Evolutionary conservation across 202 grass and related monocot genomes (phyloP).

Genomic region (Elaeis oleifera): DNA sequence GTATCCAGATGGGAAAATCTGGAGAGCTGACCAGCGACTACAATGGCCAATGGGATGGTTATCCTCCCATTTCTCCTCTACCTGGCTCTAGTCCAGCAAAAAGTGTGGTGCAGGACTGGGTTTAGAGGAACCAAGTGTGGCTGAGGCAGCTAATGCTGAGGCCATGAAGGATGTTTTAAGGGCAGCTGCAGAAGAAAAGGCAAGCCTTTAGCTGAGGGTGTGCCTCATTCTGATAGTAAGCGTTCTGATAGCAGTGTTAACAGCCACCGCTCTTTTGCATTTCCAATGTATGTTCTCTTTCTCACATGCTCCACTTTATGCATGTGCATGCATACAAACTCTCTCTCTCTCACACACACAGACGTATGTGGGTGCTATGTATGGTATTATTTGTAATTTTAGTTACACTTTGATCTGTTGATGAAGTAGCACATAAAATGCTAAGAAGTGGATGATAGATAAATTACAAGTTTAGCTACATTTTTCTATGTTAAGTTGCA

Average conservation of each 20-base stretch:
- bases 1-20: constrained; percentile 51
- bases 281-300: not conserved
- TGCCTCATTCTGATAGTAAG: not conserved
- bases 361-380: not conserved
- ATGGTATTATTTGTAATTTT: not conserved
- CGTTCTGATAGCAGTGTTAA: not conserved
- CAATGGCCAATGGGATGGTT: constrained; percentile 37
- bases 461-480: not conserved
- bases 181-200: not conserved
- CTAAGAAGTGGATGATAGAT: not conserved
- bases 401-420: not conserved
- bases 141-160: not conserved
- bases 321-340: too few relatives aligned
- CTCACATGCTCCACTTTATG: not conserved
- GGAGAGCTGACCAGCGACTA: constrained; percentile 51
- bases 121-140: not conserved
- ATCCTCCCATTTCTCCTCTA: constrained; percentile 43
- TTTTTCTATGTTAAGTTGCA: not conserved
- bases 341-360: too few relatives aligned
- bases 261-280: constrained; percentile 6
- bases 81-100: constrained; percentile 3
- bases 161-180: constrained; percentile 12
- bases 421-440: too few relatives aligned
- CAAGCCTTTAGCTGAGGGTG: not conserved
- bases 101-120: not conserved